Percentiles rank a stretch among this genome's conserved stretches.
phyloP scores from a whole-genome alignment of 352 stramenopile species.

The Peronospora destructor region DNA sequence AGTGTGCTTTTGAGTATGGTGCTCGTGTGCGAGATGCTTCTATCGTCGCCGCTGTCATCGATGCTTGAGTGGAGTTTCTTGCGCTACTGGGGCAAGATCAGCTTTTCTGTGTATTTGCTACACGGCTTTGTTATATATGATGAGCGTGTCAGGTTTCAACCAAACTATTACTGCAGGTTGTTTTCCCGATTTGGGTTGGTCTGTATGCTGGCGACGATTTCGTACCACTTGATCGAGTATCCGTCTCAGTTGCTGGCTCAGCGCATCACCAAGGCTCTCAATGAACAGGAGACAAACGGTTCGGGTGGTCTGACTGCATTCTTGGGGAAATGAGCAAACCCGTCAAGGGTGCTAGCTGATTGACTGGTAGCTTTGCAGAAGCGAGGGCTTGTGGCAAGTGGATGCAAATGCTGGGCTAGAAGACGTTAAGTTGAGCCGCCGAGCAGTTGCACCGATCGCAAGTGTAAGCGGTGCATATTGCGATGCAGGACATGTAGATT shows the following conservation, averaged over 20 bases:
- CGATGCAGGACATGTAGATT: neutral
- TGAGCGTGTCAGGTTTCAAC: constrained; percentile 16
- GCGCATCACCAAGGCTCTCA: constrained; percentile 31
- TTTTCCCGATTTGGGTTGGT: constrained; percentile 29
- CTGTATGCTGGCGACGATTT: constrained; percentile 25
- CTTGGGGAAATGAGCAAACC: constrained; percentile 21
- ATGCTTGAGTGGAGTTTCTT: constrained; percentile 41
- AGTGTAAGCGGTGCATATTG: constrained; percentile 14
- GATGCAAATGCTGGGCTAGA: constrained; percentile 13
- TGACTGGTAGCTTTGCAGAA: constrained; percentile 12
- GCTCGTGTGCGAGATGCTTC: constrained; percentile 35
- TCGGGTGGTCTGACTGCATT: constrained; percentile 19
- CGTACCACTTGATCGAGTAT: constrained; percentile 44
- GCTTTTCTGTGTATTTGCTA: constrained; percentile 45
- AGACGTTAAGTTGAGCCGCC: too few species aligned
- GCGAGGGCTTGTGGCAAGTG: constrained; percentile 18
- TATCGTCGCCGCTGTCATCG: constrained; percentile 26
- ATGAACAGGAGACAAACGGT: constrained; percentile 20
- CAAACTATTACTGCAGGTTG: constrained; percentile 31
- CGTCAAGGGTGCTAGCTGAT: constrained; percentile 18
- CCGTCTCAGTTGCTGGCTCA: constrained; percentile 41
- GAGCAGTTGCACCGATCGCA: constrained; percentile 12
- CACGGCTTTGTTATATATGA: constrained; percentile 37
- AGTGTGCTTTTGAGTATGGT: constrained; percentile 25
- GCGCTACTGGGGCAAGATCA: constrained; percentile 37